Evolutionary conservation across 345 rosid genomes (phyloP), one percentile per base, ranked within the genome.

Genomic region (Murraya koenigii): DNA sequence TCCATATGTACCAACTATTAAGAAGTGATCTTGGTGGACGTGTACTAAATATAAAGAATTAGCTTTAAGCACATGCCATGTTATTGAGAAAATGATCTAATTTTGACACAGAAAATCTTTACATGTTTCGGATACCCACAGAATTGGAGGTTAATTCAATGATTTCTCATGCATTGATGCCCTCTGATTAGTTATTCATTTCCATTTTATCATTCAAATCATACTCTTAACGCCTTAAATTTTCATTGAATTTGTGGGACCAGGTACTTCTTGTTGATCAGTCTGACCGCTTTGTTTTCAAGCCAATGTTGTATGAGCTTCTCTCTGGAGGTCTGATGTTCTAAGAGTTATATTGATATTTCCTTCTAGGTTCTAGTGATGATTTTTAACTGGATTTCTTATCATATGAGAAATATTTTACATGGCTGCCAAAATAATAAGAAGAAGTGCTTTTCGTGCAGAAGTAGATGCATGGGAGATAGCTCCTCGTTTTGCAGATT

Each of bases 391-490:
- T 61, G 32, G 38, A 39, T 74, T 30, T 56, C 41, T 80, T 71
- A 73, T 8, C 25, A 36, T 63, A 67, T 52, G 14, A 52, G 41
- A 36, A 33, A 22, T 56, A 7, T 23, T 56, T 59, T 52, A 23
- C 33, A 6, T 56, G 19, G 52, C 32, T 56, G 8, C 59, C 33
- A 35, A 38, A 72, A 62, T 38, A 58, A 52, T 61, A n/a, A 9
- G 39, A 28, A 52, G 13, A 49, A 49, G 33, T 66, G 20, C 66
- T 80, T 65, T 7, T 52, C 13, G 26, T 85, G 87, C 94, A 95
- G 99, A 95, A 86, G 98, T 92, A 62, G 99, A 95, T 86, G 87
- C 82, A 32, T 95, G 99, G 99, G 99, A 95, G 87, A 92, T 95
- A 82, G 97, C 99, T 79, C 98, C 99, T 22, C 94, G 89, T 64